phyloP scores from a whole-genome alignment of 352 stramenopile genomes.

The Pythium insidiosum region DNA sequence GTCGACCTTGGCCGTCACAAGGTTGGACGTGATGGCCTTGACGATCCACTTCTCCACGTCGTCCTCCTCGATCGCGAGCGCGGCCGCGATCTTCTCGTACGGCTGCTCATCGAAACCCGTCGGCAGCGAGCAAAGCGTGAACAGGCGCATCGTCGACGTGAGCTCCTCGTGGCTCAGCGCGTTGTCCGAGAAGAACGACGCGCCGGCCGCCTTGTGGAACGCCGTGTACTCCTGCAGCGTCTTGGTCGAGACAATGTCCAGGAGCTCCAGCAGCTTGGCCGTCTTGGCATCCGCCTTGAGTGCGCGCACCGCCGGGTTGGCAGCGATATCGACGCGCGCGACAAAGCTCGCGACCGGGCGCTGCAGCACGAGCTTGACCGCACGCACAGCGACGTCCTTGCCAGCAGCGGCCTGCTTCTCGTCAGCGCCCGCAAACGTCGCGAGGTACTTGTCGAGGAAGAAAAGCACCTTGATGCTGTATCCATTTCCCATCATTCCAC shows the following conservation, averaged over 20 bases:
- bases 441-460: constrained; percentile 75
- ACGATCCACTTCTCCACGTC: constrained; percentile 94
- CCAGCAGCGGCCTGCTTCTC: constrained; percentile 45
- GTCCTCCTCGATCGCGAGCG: constrained; percentile 71
- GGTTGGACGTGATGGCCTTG: constrained; percentile 84
- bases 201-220: constrained; percentile 63
- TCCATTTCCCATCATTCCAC: too few species aligned
- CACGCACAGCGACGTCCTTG: constrained; percentile 74
- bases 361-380: constrained; percentile 79
- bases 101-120: constrained; percentile 89
- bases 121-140: constrained; percentile 89
- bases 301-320: constrained; percentile 67
- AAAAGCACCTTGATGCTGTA: constrained; percentile 34
- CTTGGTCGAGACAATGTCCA: constrained; percentile 91
- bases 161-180: constrained; percentile 50
- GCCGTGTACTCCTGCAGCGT: constrained; percentile 86
- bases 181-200: constrained; percentile 56
- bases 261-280: constrained; percentile 69
- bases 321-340: constrained; percentile 82
- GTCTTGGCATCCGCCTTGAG: constrained; percentile 43
- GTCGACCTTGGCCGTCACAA: constrained; percentile 94
- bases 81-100: constrained; percentile 80
- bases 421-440: constrained; percentile 40
- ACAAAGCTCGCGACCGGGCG: constrained; percentile 88
- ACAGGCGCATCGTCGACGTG: constrained; percentile 85